phyloP scores from a whole-genome alignment of 768 basidiomycete genomes.

The Pleurotus platypus region DNA sequence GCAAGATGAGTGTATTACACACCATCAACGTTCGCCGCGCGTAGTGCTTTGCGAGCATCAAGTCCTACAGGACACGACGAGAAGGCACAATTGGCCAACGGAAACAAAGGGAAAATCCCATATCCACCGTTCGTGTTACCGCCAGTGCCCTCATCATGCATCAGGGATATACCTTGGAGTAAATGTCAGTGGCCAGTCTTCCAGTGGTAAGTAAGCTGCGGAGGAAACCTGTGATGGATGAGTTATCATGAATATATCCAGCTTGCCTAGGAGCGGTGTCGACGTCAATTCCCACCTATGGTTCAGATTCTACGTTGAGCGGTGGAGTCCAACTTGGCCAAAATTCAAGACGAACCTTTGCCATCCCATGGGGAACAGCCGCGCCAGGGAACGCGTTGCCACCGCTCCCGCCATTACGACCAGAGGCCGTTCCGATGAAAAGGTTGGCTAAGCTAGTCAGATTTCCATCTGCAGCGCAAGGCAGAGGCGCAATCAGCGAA shows the following conservation, averaged over 20 bases:
- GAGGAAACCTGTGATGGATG: constrained; percentile 29
- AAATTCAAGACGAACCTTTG: constrained; percentile 29
- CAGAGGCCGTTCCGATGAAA: constrained; percentile 47
- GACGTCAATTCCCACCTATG: constrained; percentile 48
- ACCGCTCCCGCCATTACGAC: constrained; percentile 40
- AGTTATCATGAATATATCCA: constrained; percentile 46
- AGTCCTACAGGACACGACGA: constrained; percentile 39
- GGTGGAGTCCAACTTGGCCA: too few relatives aligned
- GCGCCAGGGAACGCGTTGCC: constrained; percentile 51
- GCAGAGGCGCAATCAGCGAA: not conserved
- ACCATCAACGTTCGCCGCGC: constrained; percentile 44
- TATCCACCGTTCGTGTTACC: constrained; percentile 49
- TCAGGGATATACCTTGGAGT: constrained; percentile 34
- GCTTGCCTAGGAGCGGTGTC: constrained; percentile 46
- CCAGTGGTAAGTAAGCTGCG: too few relatives aligned
- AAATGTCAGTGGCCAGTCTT: not conserved
- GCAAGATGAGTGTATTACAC: not conserved
- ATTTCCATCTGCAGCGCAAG: constrained; percentile 16
- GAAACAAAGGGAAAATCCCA: constrained; percentile 50
- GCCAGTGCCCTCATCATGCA: constrained; percentile 54
- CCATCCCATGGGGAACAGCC: constrained; percentile 50
- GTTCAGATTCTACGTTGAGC: too few relatives aligned
- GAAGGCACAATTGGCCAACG: constrained; percentile 37
- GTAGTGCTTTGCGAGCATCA: constrained; percentile 32
- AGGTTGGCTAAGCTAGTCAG: constrained; percentile 46